Evolutionary conservation across 225 moss, liverwort and hornwort genomes (phyloP).

Genomic region (Pseudoscleropodium purum): DNA sequence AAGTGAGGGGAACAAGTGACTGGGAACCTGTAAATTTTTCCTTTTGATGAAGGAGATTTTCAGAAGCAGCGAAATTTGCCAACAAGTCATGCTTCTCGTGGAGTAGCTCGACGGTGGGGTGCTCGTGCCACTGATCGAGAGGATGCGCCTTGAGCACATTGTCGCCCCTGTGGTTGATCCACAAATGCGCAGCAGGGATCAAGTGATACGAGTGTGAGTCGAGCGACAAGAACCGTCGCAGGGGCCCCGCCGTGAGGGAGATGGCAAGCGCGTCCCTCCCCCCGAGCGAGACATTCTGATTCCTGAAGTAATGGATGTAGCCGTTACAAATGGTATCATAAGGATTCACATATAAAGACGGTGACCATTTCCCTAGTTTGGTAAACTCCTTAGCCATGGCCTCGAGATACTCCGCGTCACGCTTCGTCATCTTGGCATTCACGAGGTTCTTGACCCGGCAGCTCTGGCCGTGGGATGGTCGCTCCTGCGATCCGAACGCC

Average conservation of each 20-base stretch:
- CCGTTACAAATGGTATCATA: conserved; percentile 2
- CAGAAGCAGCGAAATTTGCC: not conserved
- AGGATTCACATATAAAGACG: conserved; percentile 7
- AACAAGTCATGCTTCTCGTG: conserved; percentile 6
- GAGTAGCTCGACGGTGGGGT: not conserved
- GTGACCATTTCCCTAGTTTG: not conserved
- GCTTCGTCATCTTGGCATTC: not conserved
- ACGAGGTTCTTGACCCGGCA: not conserved
- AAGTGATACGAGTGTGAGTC: conserved; percentile 16
- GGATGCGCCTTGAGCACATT: conserved; percentile 3
- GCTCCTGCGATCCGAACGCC: not conserved
- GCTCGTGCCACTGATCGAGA: conserved; percentile 11
- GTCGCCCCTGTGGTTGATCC: conserved; percentile 6
- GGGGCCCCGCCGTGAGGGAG: not conserved
- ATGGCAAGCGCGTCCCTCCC: not conserved
- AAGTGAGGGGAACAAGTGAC: not conserved
- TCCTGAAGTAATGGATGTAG: conserved; percentile 18
- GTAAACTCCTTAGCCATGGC: not conserved
- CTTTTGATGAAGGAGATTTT: not conserved
- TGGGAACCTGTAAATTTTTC: not conserved
- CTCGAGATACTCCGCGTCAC: not conserved
- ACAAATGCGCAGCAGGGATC: conserved; percentile 11
- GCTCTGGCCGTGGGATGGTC: not conserved
- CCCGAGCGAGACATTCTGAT: not conserved
- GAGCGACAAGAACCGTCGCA: not conserved